Evolutionary conservation across 306 rosid genomes (phyloP).

Genomic region (Rosa chinensis): DNA sequence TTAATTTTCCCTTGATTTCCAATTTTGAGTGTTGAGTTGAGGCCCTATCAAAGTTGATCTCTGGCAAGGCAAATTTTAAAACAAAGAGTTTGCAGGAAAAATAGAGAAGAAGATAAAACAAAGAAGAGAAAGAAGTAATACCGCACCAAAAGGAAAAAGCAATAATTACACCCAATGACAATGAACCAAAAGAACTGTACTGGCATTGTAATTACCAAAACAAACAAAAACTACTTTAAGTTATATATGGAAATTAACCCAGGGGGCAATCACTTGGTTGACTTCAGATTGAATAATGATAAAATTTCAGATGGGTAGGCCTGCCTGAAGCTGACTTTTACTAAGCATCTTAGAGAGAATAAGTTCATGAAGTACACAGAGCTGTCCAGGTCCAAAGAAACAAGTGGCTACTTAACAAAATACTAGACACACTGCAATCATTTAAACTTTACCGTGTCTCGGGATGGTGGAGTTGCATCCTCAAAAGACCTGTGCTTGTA

Average conservation of each 20-base stretch:
- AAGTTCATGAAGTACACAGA: conserved; percentile 2
- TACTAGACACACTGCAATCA: conserved; percentile 4
- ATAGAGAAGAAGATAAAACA: not conserved
- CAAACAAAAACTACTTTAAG: not conserved
- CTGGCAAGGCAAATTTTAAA: not conserved
- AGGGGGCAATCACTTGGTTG: not conserved
- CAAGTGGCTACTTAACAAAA: not conserved
- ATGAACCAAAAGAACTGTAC: not conserved
- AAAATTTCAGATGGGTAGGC: not conserved
- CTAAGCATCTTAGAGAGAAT: not conserved
- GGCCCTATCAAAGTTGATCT: not conserved
- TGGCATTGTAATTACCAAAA: not conserved
- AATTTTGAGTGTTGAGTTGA: not conserved
- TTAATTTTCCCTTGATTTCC: not conserved
- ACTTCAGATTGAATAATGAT: not conserved
- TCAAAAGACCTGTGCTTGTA: conserved; percentile 62
- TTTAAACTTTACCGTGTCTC: conserved; percentile 60
- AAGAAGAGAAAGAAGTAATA: not conserved
- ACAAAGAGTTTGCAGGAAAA: not conserved
- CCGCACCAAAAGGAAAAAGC: not conserved
- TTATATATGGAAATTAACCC: not conserved
- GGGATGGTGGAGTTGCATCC: conserved; percentile 45
- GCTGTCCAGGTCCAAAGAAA: conserved; percentile 4
- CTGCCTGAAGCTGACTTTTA: not conserved
- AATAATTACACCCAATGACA: not conserved